phyloP scores from a whole-genome alignment of 2,329 filamentous ascomycete species.

The Neodidymelliopsis sp. region DNA sequence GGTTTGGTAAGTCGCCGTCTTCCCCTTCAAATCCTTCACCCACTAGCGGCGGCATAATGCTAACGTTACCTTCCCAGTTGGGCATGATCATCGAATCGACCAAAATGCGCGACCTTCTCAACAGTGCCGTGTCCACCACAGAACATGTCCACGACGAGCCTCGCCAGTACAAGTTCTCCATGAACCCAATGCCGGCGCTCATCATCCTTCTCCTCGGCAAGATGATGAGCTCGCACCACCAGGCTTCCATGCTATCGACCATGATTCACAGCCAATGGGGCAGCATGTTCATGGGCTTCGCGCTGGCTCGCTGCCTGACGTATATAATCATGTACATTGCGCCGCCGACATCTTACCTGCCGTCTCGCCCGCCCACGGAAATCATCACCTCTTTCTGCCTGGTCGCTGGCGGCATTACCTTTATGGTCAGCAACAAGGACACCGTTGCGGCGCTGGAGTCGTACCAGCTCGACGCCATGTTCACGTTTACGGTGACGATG shows the following conservation, averaged over 20 bases:
- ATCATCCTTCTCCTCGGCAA: conserved; percentile 86
- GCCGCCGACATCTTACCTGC: conserved; percentile 80
- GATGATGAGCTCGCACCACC: conserved; percentile 96
- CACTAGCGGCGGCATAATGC: conserved; percentile 26
- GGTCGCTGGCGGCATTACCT: conserved; percentile 85
- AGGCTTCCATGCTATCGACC: conserved; percentile 80
- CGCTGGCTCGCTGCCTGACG: conserved; percentile 78
- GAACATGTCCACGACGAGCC: conserved; percentile 57
- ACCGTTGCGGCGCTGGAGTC: conserved; percentile 78
- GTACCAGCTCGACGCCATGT: conserved; percentile 86
- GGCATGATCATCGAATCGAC: conserved; percentile 84
- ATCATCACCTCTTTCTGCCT: conserved; percentile 87
- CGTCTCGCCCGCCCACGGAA: conserved; percentile 88
- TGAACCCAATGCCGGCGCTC: conserved; percentile 88
- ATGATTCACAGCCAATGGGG: conserved; percentile 98
- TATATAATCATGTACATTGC: conserved; percentile 82
- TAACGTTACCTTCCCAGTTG: conserved; percentile 53
- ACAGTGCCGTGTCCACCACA: conserved; percentile 56
- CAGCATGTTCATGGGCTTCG: conserved; percentile 79
- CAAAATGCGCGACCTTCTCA: conserved; percentile 71
- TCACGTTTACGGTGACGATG: conserved; percentile 88
- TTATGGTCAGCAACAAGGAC: conserved; percentile 87
- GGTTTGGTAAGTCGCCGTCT: conserved; percentile 82
- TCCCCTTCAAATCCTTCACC: conserved; percentile 10
- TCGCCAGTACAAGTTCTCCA: conserved; percentile 73